Conservation (phyloP, 495 filamentous ascomycete species). For the Hyaloscypha bicolor region DNA sequence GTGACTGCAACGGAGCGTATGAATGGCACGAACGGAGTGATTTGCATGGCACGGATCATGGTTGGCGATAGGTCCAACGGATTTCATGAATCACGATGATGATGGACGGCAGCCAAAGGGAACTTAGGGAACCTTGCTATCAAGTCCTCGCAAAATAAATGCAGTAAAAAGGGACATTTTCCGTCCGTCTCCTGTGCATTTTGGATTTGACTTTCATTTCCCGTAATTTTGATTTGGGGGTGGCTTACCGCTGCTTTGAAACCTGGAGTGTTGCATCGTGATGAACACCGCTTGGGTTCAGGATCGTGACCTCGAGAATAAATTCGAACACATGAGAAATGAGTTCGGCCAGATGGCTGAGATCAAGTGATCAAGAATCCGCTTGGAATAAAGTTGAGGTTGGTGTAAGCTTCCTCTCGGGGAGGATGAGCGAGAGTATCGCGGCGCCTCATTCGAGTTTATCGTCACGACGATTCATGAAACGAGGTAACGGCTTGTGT, state of each 20-base stretch:
- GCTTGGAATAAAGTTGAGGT: neutral
- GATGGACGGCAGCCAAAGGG: neutral
- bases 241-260: neutral
- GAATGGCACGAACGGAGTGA: neutral
- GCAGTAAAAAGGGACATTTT: neutral
- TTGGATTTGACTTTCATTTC: neutral
- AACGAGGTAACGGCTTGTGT: neutral
- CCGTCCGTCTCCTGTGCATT: neutral
- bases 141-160: slow-evolving; percentile 5
- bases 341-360: neutral
- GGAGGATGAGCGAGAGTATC: neutral
- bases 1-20: neutral
- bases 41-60: slow-evolving; percentile 1
- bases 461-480: neutral
- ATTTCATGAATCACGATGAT: slow-evolving; percentile 5
- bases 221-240: neutral
- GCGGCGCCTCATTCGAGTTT: neutral
- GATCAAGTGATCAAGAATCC: neutral
- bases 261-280: neutral
- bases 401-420: neutral
- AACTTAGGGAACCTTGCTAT: neutral
- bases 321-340: neutral
- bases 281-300: neutral
- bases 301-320: neutral
- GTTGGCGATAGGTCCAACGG: neutral